Evolutionary conservation across 139 green algal genomes (phyloP).

Genomic region (Microglena sp.): DNA sequence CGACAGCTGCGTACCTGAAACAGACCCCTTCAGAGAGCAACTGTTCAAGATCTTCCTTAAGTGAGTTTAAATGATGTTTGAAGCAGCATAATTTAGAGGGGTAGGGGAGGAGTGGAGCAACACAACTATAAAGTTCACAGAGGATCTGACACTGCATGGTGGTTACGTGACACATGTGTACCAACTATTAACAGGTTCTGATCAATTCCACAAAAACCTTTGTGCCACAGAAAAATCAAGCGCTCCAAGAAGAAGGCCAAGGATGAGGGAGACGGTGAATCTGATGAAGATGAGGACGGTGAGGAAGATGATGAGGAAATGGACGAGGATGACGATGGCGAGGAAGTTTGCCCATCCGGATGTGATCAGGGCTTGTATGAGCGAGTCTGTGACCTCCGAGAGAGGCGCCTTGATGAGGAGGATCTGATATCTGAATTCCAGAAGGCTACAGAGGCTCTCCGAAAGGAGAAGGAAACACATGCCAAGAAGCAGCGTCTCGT

Average conservation of each 20-base stretch:
- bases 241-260: constrained; percentile 47
- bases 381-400: constrained; percentile 63
- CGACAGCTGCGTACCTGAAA: constrained; percentile 40
- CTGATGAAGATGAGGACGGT: constrained; percentile 34
- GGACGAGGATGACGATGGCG: constrained; percentile 43
- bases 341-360: constrained; percentile 57
- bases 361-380: constrained; percentile 65
- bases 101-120: too few relatives aligned
- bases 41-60: constrained; percentile 57
- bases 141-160: too few relatives aligned
- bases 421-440: constrained; percentile 52
- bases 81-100: too few relatives aligned
- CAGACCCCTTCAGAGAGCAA: constrained; percentile 44
- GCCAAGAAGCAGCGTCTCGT: constrained; percentile 64
- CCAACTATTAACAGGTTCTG: too few relatives aligned
- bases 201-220: too few relatives aligned
- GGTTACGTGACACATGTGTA: too few relatives aligned
- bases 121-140: too few relatives aligned
- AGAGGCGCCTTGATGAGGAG: constrained; percentile 66
- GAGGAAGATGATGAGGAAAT: constrained; percentile 37
- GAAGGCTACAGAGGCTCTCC: constrained; percentile 32
- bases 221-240: too few relatives aligned
- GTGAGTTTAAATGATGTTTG: not conserved
- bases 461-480: constrained; percentile 59
- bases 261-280: constrained; percentile 12